These are phyloP conservation scores for Agaricus blazei DNA, from an alignment of 768 basidiomycete species.

Conservation along the genomic window DNA sequence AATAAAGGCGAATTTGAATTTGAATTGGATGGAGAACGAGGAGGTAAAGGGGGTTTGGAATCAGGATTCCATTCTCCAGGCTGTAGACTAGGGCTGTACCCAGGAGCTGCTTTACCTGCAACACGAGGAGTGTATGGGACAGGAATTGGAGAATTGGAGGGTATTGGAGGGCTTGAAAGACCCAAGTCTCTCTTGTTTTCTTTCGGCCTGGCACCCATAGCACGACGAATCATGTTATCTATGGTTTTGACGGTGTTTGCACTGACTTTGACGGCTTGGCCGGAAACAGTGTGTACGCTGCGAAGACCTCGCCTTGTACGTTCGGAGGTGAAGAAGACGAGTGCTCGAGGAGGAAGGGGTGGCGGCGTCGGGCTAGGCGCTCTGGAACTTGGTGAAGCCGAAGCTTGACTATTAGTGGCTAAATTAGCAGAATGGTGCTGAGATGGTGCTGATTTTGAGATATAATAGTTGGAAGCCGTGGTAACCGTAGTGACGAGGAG, in stretches of 20 bases:
- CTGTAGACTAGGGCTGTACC: not conserved
- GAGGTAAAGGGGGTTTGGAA: slow-evolving; percentile 7
- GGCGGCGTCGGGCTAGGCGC: slow-evolving; percentile 16
- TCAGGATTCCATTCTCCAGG: not conserved
- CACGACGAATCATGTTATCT: slow-evolving; percentile 53
- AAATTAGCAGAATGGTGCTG: slow-evolving; percentile 27
- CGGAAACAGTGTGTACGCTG: slow-evolving; percentile 58
- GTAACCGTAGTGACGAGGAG: slow-evolving; percentile 59
- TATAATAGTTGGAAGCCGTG: slow-evolving; percentile 56
- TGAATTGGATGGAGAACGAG: not conserved
- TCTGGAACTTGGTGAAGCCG: slow-evolving; percentile 12
- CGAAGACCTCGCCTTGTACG: slow-evolving; percentile 52
- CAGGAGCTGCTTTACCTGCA: slow-evolving; percentile 13
- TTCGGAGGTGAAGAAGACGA: slow-evolving; percentile 58
- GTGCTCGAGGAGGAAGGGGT: slow-evolving; percentile 35
- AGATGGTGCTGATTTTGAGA: slow-evolving; percentile 49
- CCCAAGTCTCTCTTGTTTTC: slow-evolving; percentile 15
- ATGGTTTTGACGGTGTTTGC: slow-evolving; percentile 56
- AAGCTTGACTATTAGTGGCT: not conserved
- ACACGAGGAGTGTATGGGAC: slow-evolving; percentile 11
- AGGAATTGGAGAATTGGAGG: slow-evolving; percentile 17
- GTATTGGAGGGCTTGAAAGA: slow-evolving; percentile 12
- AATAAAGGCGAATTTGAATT: not conserved
- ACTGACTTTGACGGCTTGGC: slow-evolving; percentile 63
- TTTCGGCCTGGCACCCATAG: slow-evolving; percentile 44